Percentiles rank a stretch among this genome's conserved stretches.
phyloP scores from a whole-genome alignment of 345 rosid species.

The Xanthoceras sorbifolium region DNA sequence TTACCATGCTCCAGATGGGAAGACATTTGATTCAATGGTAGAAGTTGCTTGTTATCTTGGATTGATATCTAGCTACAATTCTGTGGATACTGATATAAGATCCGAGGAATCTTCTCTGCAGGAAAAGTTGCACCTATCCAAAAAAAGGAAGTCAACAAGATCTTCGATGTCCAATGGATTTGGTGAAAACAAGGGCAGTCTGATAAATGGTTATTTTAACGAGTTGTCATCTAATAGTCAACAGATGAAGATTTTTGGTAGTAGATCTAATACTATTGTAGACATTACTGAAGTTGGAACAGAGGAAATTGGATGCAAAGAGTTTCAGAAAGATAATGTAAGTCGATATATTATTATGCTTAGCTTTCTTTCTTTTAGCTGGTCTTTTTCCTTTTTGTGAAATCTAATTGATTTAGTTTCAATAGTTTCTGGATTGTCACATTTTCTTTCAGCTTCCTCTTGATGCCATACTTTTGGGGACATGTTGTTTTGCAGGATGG shows the following conservation, averaged over 20 bases:
- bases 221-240: constrained; percentile 47
- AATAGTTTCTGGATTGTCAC: background rate
- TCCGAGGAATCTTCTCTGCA: constrained; percentile 51
- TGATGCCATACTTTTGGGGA: constrained; percentile 22
- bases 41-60: constrained; percentile 93
- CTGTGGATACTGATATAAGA: constrained; percentile 47
- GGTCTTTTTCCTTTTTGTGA: constrained; percentile 5
- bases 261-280: constrained; percentile 30
- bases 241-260: constrained; percentile 33
- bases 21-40: constrained; percentile 68
- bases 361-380: background rate
- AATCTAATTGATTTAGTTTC: background rate
- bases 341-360: constrained; percentile 30
- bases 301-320: constrained; percentile 38
- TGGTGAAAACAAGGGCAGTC: constrained; percentile 53
- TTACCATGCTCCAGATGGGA: constrained; percentile 84
- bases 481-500: constrained; percentile 60
- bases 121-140: constrained; percentile 53
- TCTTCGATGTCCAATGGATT: constrained; percentile 48
- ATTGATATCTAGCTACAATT: constrained; percentile 47
- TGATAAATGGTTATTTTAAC: constrained; percentile 40
- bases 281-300: constrained; percentile 44
- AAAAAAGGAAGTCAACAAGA: constrained; percentile 62
- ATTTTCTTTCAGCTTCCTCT: constrained; percentile 15
- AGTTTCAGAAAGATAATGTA: constrained; percentile 50